Evolutionary conservation across 768 basidiomycete species (phyloP), one percentile per base, ranked within the genome.

Genomic region (Thelephora ganbajun): DNA sequence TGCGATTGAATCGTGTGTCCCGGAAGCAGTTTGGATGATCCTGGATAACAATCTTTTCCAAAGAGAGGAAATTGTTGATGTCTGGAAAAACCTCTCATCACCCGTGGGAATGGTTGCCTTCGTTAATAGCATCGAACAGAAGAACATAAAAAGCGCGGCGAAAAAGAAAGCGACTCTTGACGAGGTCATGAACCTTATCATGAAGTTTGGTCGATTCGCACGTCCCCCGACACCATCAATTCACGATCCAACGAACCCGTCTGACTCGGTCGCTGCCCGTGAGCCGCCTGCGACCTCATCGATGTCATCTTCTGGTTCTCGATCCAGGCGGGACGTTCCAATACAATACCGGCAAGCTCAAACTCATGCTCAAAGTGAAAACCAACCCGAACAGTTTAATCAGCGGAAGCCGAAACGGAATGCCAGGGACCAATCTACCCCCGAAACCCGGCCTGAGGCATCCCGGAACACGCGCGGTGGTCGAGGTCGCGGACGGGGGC

Each of bases 11-110:
- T 80, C 80, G 12, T 59, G 64, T 46, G 73, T 80, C 55, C 81
- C 81, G 9, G 75, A 82, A 54, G 63, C 77, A 33, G 73, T 82
- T 20, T 80, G 73, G 72, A 66, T 73, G 63, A 62, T 85, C 44
- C 70, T 85, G 23, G 71, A 81, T 43, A 76, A 70, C 39, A 64
- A 64, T n/a, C 66, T 84, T 19, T 70, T 73, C 22, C 67, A 60
- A 44, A 51, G 64, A 35, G 57, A 69, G 14, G 77, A 79, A 22
- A 71, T 79, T 47, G 64, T 63, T 50, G 61, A 70, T 33, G 69
- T 69, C 0, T 81, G 76, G 79, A 57, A 63, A 16, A 67, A 66
- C 55, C 63, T 72, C 20, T 71, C 65, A 11, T 71, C 22, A 33
- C 34, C 34, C 9, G 36, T 20, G 18, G 52, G 47, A 36, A 50